These are phyloP conservation scores for Pseudozyma hubeiensis DNA, from an alignment of 1,284 basidiomycete species.

Conservation along the genomic window DNA sequence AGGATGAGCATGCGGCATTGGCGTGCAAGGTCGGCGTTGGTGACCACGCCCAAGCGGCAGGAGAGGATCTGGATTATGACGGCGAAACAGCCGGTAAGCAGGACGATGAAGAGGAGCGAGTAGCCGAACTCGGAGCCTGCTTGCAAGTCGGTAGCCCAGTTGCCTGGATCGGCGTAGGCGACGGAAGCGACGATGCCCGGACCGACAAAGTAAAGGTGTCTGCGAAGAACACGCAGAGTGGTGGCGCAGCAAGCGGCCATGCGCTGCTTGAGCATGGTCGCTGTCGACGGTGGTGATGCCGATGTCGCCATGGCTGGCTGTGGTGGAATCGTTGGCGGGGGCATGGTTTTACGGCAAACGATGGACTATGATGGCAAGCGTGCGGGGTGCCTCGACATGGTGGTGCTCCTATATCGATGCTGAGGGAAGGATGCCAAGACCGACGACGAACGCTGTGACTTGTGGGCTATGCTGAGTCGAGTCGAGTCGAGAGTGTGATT, in stretches of 20 bases:
- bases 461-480: background rate
- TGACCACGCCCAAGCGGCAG: constrained; percentile 73
- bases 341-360: background rate
- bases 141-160: constrained; percentile 67
- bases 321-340: constrained; percentile 7
- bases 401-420: background rate
- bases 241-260: constrained; percentile 15
- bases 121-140: constrained; percentile 74
- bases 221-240: constrained; percentile 26
- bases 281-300: constrained; percentile 4
- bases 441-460: no score
- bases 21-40: constrained; percentile 66
- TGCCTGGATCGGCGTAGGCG: constrained; percentile 62
- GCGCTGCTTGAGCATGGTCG: constrained; percentile 8
- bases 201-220: constrained; percentile 57
- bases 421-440: no score
- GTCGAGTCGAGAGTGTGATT: background rate
- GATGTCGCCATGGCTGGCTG: constrained; percentile 3
- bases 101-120: constrained; percentile 84
- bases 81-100: constrained; percentile 85
- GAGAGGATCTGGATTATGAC: constrained; percentile 79
- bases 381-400: constrained; percentile 10
- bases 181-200: constrained; percentile 62
- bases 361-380: constrained; percentile 1
- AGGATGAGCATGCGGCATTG: constrained; percentile 60